Percentiles rank a stretch among this genome's conserved stretches.
Evolutionary conservation across 805 yeast genomes (phyloP).

Genomic region (Schizosaccharomyces japonicus): DNA sequence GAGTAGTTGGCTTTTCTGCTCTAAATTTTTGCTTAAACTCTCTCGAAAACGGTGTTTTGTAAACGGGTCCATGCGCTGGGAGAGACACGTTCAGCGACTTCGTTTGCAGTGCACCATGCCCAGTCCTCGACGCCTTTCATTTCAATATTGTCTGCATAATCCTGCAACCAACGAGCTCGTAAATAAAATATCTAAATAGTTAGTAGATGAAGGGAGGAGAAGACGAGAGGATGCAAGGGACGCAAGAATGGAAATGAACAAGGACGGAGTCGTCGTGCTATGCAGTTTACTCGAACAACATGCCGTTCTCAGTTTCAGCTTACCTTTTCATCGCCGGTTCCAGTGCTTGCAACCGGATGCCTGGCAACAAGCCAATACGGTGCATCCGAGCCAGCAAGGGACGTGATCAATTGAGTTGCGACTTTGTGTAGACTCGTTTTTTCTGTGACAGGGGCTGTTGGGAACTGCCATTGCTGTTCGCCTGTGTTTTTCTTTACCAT

Average conservation of each 20-base stretch:
- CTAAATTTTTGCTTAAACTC: background rate
- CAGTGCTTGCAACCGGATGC: background rate
- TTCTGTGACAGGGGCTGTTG: constrained; percentile 15
- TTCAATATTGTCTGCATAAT: background rate
- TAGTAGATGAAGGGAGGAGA: too few relatives aligned
- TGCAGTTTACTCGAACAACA: too few relatives aligned
- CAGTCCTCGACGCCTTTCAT: background rate
- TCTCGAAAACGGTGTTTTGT: background rate
- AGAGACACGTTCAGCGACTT: background rate
- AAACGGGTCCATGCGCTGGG: background rate
- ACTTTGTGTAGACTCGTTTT: background rate
- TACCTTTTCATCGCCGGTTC: background rate
- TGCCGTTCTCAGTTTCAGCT: too few relatives aligned
- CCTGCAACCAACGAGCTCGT: background rate
- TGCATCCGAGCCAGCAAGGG: too few relatives aligned
- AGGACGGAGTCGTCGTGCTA: too few relatives aligned
- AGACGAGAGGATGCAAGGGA: too few relatives aligned
- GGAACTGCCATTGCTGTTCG: constrained; percentile 42
- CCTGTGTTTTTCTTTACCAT: constrained; percentile 24
- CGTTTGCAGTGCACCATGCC: background rate
- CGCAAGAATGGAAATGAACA: too few relatives aligned
- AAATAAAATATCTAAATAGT: background rate
- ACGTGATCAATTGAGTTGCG: too few relatives aligned
- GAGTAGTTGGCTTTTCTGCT: background rate
- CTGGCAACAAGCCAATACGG: background rate